Evolutionary conservation across 441 rosid species (phyloP).

Genomic region (Euphorbia corollata): DNA sequence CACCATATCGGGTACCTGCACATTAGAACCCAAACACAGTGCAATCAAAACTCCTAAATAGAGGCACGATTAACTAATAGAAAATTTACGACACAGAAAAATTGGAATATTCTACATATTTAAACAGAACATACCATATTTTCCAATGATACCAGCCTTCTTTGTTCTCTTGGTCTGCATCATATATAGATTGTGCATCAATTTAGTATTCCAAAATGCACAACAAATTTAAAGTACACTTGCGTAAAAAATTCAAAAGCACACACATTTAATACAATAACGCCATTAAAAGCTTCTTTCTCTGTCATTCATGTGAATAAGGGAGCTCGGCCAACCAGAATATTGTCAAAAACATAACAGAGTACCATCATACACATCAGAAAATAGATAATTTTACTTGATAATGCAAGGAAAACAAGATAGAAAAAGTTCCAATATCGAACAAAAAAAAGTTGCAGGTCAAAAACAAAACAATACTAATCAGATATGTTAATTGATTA

Average conservation of each 20-base stretch:
- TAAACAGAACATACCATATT: constrained; percentile 32
- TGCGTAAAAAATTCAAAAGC: background rate
- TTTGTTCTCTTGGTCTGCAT: constrained; percentile 47
- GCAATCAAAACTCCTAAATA: background rate
- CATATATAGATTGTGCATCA: constrained; percentile 2
- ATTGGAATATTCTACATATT: background rate
- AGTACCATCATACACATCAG: background rate
- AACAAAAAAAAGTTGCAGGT: background rate
- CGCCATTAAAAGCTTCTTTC: background rate
- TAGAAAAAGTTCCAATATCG: background rate
- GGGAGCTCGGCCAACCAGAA: background rate
- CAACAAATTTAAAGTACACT: background rate
- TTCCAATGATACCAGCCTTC: constrained; percentile 56
- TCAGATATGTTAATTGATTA: background rate
- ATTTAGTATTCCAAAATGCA: background rate
- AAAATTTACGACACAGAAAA: background rate
- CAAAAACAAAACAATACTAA: background rate
- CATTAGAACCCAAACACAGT: background rate
- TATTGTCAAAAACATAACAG: background rate
- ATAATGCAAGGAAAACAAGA: background rate
- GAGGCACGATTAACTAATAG: background rate
- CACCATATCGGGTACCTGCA: constrained; percentile 87
- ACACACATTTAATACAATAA: background rate
- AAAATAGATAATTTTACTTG: background rate
- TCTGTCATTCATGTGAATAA: background rate